Conservation (phyloP, 176 grass and related monocot genomes). For the Miscanthus lutarioriparius region DNA sequence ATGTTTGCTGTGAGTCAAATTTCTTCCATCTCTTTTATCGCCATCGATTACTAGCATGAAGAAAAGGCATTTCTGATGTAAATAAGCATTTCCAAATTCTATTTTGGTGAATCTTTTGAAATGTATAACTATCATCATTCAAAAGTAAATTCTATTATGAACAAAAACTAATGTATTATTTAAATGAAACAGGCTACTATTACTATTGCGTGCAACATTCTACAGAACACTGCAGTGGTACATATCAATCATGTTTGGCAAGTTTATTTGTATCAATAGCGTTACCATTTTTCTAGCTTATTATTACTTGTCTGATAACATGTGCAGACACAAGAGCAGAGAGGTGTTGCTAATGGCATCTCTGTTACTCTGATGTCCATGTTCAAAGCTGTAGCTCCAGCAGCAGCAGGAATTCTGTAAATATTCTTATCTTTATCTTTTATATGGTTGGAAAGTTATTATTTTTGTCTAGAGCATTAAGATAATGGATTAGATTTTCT, state of each 20-base stretch:
- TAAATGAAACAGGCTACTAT: slow-evolving; percentile 60
- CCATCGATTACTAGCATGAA: background rate
- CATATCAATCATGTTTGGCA: background rate
- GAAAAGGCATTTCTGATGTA: background rate
- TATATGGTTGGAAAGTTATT: background rate
- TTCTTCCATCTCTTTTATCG: background rate
- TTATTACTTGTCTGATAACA: slow-evolving; percentile 11
- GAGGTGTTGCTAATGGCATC: slow-evolving; percentile 72
- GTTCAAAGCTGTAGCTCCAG: slow-evolving; percentile 67
- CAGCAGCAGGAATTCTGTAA: slow-evolving; percentile 64
- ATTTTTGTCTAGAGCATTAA: background rate
- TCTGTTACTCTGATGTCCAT: slow-evolving; percentile 73
- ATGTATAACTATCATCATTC: background rate
- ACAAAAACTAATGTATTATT: slow-evolving; percentile 19
- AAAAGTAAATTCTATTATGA: background rate
- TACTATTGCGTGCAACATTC: slow-evolving; percentile 58
- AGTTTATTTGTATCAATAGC: background rate
- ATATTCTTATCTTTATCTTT: slow-evolving; percentile 13
- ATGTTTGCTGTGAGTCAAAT: slow-evolving; percentile 50
- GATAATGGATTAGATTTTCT: background rate
- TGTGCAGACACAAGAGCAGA: slow-evolving; percentile 61
- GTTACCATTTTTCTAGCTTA: background rate
- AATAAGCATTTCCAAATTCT: background rate
- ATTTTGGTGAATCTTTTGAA: background rate
- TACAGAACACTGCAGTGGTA: slow-evolving; percentile 75